Evolutionary conservation across 495 filamentous ascomycete genomes (phyloP), one percentile per base, ranked within the genome.

Genomic region (Hypoxylon perforatum): DNA sequence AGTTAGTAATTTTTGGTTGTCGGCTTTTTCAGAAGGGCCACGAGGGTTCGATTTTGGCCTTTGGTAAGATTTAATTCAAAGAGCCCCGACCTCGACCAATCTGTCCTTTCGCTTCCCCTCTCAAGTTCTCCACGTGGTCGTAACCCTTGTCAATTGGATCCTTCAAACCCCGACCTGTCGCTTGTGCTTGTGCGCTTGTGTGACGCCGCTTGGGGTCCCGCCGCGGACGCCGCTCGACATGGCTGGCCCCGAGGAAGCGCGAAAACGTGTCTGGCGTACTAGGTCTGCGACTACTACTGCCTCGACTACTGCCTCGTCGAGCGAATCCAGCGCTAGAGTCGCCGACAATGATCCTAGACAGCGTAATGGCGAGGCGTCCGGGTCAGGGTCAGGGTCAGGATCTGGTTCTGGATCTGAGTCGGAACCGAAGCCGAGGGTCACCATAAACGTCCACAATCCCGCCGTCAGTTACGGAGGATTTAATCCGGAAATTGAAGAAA

Each of bases 401-500:
- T 51, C 57, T 1, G 25, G 17, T n/a, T 58, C 55, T 1, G 45
- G 15, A 9, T 58, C 45, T 19, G 57, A 17, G n/a, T 22, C 66
- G 0, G 55, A 36, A 45, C 12, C 51, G 19, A 65, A 60, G 38
- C 14, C 49, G 38, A 65, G 53, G 11, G 57, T 47, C 14, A 70
- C 63, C 3, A 28, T 66, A n/a, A 70, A 70, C 55, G 42, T 67
- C 19, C 67, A 58, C 42, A 70, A 70, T 28, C 67, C 67, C 4
- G 63, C 68, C 22, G 68, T 65, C 54, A 61, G 55, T 28, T 75
- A 72, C 45, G 73, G 73, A 60, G 28, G 70, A 46, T 18, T 71
- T 33, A 63, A 71, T 25, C 63, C 73, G 4, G 73, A 70, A 62
- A 70, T 73, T 28, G 70, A 75, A 51, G 67, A 72, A 36, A 70